Evolutionary conservation across 163 green algal species (phyloP).

Genomic region (Smithsoniella earleae): DNA sequence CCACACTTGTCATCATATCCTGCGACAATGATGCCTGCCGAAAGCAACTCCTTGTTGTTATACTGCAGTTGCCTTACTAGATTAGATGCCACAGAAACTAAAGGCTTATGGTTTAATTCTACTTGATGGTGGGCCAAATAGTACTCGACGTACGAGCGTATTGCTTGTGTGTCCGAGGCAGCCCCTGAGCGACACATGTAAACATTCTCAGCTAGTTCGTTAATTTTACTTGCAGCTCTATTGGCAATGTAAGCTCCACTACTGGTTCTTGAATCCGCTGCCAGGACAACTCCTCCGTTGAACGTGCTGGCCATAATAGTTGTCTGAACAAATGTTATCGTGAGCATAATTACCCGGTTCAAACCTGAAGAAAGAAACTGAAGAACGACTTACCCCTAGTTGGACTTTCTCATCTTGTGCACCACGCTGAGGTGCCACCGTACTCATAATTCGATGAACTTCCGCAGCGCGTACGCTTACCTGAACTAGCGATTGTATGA

Average conservation of each 20-base stretch:
- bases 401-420: too few species aligned
- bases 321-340: too few species aligned
- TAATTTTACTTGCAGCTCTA: background rate
- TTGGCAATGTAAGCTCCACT: conserved; percentile 4
- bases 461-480: too few species aligned
- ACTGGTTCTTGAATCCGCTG: background rate
- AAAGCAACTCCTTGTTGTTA: conserved; percentile 52
- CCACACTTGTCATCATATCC: conserved; percentile 64
- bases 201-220: background rate
- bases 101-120: conserved; percentile 39
- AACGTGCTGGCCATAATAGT: background rate
- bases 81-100: conserved; percentile 45
- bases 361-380: too few species aligned
- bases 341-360: too few species aligned
- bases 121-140: conserved; percentile 47
- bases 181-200: conserved; percentile 1
- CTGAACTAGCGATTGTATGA: too few species aligned
- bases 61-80: conserved; percentile 40
- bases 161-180: background rate
- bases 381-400: too few species aligned
- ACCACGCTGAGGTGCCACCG: too few species aligned
- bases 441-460: too few species aligned
- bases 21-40: conserved; percentile 76
- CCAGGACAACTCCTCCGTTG: background rate
- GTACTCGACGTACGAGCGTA: background rate